Base-by-base conservation (phyloP, 2,329 filamentous ascomycete genomes). In the Tolypocladium inflatum region DNA sequence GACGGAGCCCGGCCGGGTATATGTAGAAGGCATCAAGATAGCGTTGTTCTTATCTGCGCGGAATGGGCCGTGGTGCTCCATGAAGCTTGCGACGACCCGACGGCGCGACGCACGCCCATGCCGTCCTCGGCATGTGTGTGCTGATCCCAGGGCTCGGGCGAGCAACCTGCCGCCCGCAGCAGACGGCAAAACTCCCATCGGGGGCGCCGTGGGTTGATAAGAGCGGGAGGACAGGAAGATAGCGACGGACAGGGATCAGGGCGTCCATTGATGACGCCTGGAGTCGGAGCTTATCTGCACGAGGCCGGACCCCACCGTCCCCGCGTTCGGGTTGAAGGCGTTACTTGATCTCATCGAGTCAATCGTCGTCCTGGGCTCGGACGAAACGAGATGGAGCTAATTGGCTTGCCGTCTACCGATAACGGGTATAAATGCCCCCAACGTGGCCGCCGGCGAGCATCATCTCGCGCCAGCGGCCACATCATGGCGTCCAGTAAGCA, bases 341-440 rank as follows among this genome's bases (percentile, higher is more conserved):
- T 76, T 76, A 76, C 74, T 75, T 71, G 70, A 76, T 76, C 67
- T 65, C 67, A 76, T 76, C 74, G 74, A 76, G 74, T 76, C 74
- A 50, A 5, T 30, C 26, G 26, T 30, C 26, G 26, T 30, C 2
- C 26, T 37, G 35, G 35, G 3, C 11, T 13, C 30, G 30, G 10
- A 37, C 5, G 35, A 4, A 37, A 37, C 35, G 35, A 37, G 35
- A 37, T 37, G 13, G 11, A 8, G 35, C 35, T 11, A 8, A 11
- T 35, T 35, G 2, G 35, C 35, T 37, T 13, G 35, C 11, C 13
- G 15, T 37, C 35, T 37, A 13, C 35, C 35, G 35, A 37, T 37
- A 37, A 13, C 11, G 35, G 35, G 33, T 35, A 9, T 9, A 2
- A 10, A 35, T 35, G 33, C 33, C 33, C 11, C 6, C 33, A 33